Percentiles rank a stretch among this genome's conserved stretches.
Conservation (phyloP, 2,329 filamentous ascomycete species). For the Cylindrodendrum hubeiense region DNA sequence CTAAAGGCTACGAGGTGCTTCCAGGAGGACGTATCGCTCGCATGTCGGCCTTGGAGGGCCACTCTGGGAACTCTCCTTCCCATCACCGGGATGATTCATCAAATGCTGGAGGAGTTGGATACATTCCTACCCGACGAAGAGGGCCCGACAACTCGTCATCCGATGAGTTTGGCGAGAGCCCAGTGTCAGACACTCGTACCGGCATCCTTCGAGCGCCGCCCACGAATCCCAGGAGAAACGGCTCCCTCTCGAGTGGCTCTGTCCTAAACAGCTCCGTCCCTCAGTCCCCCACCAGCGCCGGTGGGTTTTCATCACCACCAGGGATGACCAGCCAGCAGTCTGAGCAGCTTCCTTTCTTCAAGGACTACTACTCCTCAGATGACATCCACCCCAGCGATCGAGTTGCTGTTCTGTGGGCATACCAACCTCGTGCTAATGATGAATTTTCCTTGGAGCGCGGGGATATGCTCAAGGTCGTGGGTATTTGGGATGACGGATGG, state of each 20-base stretch:
- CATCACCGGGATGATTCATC: slow-evolving; percentile 59
- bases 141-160: slow-evolving; percentile 74
- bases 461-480: slow-evolving; percentile 97
- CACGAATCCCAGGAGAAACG: slow-evolving; percentile 76
- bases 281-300: slow-evolving; percentile 79
- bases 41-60: slow-evolving; percentile 92
- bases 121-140: slow-evolving; percentile 58
- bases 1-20: slow-evolving; percentile 77
- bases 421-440: slow-evolving; percentile 92
- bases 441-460: slow-evolving; percentile 94
- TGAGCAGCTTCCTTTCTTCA: slow-evolving; percentile 95
- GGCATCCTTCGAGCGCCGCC: slow-evolving; percentile 68
- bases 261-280: slow-evolving; percentile 77
- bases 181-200: slow-evolving; percentile 72
- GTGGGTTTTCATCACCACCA: slow-evolving; percentile 85
- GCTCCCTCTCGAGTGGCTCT: slow-evolving; percentile 90
- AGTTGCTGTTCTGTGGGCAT: slow-evolving; percentile 94
- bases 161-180: slow-evolving; percentile 78
- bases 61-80: slow-evolving; percentile 71
- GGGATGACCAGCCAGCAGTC: slow-evolving; percentile 90
- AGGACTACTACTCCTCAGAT: slow-evolving; percentile 98
- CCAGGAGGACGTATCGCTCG: slow-evolving; percentile 91
- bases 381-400: slow-evolving; percentile 93
- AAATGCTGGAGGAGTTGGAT: slow-evolving; percentile 61
- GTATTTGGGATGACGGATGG: slow-evolving; percentile 99